These are phyloP conservation scores for Aspergillus sp. DNA, from an alignment of 2,329 filamentous ascomycete species.

Conservation along the genomic window DNA sequence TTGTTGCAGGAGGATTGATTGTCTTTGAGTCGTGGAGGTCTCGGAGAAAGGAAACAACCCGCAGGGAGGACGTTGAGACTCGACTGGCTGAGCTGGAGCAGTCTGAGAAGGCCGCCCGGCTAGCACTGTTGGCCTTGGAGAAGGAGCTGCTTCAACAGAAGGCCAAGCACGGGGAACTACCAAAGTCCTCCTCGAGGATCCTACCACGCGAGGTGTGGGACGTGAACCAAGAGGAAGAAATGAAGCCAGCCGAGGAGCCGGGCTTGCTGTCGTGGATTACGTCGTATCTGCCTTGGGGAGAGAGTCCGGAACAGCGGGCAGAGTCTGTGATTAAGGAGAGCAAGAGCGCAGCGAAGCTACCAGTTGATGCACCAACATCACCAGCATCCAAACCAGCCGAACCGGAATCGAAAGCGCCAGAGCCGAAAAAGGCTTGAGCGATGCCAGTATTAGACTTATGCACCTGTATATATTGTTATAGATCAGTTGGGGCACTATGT, in stretches of 20 bases:
- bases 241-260: conserved; percentile 27
- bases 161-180: conserved; percentile 37
- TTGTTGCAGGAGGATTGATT: conserved; percentile 64
- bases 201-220: conserved; percentile 46
- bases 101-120: conserved; percentile 44
- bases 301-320: conserved; percentile 18
- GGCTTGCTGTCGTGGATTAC: conserved; percentile 38
- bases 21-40: conserved; percentile 64
- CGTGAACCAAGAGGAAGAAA: conserved; percentile 32
- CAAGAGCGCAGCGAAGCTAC: background rate
- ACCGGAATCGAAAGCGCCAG: background rate
- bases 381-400: background rate
- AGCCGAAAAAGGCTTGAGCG: conserved; percentile 9
- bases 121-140: conserved; percentile 48
- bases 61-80: conserved; percentile 63
- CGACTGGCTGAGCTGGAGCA: conserved; percentile 60
- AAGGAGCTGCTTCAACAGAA: conserved; percentile 48
- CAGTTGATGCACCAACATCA: background rate
- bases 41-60: conserved; percentile 60
- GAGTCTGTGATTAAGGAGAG: conserved; percentile 14
- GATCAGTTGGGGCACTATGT: conserved; percentile 3
- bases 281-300: conserved; percentile 35
- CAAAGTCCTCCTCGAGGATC: conserved; percentile 35
- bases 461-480: conserved; percentile 6
- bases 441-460: background rate